Evolutionary conservation across 2,329 filamentous ascomycete genomes (phyloP), one percentile per base, ranked within the genome.

Genomic region (Sporothrix brunneoviolacea): DNA sequence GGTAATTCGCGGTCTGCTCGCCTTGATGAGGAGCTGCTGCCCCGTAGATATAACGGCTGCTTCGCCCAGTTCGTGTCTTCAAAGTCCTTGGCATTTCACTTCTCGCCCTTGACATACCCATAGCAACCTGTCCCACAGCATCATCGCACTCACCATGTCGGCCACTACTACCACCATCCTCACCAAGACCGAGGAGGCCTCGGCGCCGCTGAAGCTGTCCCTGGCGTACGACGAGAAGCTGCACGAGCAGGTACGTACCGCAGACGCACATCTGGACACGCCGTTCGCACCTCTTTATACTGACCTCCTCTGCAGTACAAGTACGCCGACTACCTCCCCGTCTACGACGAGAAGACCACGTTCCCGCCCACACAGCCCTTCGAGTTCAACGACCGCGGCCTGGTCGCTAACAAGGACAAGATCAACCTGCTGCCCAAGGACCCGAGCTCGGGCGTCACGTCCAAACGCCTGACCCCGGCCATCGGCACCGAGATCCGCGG

Each of bases 401-500:
- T 64, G 3, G 59, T 57, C 9, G 63, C 63, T 36, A 57, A 65
- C 42, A 63, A 63, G 54, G 52, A 53, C 12, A 64, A 65, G 55
- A 38, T 54, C 3, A 60, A 62, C 32, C 59, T 66, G 4, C 48
- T 65, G 13, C 48, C 58, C n/a, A 42, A 52, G 37, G 46, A 43
- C 16, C 35, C 19, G 9, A 55, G 53, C 8, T 2, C 58, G 0
- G 49, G 48, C 9, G 41, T 61, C 22, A 58, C 59, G 18, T 54
- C 57, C 13, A 62, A 53, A 27, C 58, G 54, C 35, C 47, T 68
- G 19, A 69, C 64, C 1, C 58, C 63, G 3, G 60, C 63, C 43
- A 68, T 72, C 38, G 68, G 69, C 12, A 70, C 68, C 5, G 69
- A 72, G 54, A 66, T 71, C 38, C 59, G 64, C 5, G 68, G 67